Conservation (phyloP, 306 rosid species). For the Medicago lupulina region DNA sequence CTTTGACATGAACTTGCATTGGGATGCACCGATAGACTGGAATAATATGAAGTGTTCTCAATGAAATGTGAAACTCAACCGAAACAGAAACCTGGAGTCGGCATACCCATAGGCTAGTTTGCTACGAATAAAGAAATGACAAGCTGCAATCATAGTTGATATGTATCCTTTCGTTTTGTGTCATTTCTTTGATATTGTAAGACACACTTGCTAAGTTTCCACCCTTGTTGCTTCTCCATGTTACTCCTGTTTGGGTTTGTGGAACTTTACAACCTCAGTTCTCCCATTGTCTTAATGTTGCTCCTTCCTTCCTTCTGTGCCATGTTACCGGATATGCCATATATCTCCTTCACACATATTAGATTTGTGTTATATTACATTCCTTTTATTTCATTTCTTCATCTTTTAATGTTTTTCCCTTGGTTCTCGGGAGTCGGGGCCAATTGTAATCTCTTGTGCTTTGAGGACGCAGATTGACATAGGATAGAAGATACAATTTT, state of each 20-base stretch:
- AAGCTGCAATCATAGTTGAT: too few species aligned
- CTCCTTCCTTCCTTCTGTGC: neutral
- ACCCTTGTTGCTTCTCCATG: neutral
- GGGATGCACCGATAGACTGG: too few species aligned
- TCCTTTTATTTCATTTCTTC: neutral
- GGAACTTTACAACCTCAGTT: neutral
- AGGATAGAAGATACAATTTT: conserved; percentile 1
- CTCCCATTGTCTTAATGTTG: neutral
- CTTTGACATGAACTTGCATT: too few species aligned
- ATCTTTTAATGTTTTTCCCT: neutral
- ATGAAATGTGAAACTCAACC: too few species aligned
- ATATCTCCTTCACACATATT: neutral
- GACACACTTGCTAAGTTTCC: neutral
- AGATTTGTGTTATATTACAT: neutral
- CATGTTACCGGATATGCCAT: neutral
- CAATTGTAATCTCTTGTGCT: neutral
- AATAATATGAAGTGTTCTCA: too few species aligned
- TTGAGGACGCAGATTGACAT: neutral
- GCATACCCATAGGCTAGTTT: too few species aligned
- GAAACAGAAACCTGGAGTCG: too few species aligned
- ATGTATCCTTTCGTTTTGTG: too few species aligned
- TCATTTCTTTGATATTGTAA: too few species aligned
- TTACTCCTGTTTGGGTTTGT: neutral
- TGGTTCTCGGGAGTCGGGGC: conserved; percentile 1
- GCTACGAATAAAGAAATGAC: too few species aligned